Conservation (phyloP, 2,329 filamentous ascomycete species). For the Aphanocladium album region DNA sequence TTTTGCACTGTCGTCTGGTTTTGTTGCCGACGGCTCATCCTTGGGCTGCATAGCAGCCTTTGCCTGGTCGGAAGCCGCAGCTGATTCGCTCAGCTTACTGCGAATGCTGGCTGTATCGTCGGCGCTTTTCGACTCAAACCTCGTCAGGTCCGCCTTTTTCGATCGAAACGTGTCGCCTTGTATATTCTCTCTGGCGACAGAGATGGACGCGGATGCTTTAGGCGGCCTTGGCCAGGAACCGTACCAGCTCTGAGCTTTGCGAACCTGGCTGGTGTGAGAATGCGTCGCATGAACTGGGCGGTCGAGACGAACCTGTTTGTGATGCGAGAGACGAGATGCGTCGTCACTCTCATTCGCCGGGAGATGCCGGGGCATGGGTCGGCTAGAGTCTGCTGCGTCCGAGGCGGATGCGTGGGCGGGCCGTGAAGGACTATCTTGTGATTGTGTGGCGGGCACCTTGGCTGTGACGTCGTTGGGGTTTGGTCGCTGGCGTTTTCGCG, state of each 20-base stretch:
- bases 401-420: conserved; percentile 14
- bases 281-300: conserved; percentile 2
- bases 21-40: not conserved
- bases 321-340: conserved; percentile 1
- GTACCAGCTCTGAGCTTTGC: conserved; percentile 57
- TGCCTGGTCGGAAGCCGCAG: conserved; percentile 9
- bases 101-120: conserved; percentile 28
- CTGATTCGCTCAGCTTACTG: conserved; percentile 17
- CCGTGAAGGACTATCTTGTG: conserved; percentile 12
- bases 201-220: conserved; percentile 55
- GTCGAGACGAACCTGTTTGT: conserved; percentile 15
- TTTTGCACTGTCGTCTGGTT: not conserved
- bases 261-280: conserved; percentile 31
- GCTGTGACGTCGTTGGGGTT: conserved; percentile 22
- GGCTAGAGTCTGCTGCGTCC: conserved; percentile 3
- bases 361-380: conserved; percentile 10
- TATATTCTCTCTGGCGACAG: conserved; percentile 57
- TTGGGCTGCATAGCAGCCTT: conserved; percentile 12
- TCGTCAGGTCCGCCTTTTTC: conserved; percentile 42
- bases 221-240: conserved; percentile 53
- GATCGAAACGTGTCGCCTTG: conserved; percentile 50
- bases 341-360: not conserved
- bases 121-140: conserved; percentile 42
- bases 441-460: conserved; percentile 13
- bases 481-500: conserved; percentile 30